Base-by-base conservation (phyloP, 495 filamentous ascomycete species). In the Evernia prunastri region DNA sequence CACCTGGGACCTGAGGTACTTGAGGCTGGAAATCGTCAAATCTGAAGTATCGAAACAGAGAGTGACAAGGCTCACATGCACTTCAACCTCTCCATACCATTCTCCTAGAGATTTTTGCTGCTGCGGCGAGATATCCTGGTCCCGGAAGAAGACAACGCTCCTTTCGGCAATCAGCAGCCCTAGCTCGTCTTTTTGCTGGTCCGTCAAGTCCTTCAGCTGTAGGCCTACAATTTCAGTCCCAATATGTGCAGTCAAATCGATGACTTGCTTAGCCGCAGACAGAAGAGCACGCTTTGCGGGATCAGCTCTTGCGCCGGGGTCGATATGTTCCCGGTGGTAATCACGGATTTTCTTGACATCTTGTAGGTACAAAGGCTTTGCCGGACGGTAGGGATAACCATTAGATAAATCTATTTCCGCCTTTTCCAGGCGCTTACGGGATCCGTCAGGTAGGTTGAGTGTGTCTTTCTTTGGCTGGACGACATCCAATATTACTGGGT, bases 131-230 rank as follows among this genome's bases (percentile, higher is more conserved):
- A 91, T 76, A 60, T 89, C 86, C 68, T 91, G 88, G 65, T 89
- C 79, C 8, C 88, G 79, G 76, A 90, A 87, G 73, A 91, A 90
- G 39, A 90, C 87, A 15, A 91, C 87, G 61, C 86, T 87, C 36
- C 88, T 76, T 71, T 89, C 86, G 4, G 88, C 86, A 64, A 90
- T 86, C 60, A 90, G 72, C 35, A 90, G 74, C 0, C 81, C 87
- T n/a, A 90, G 74, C 68, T 90, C 88, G 69, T 89, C 87, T 60
- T 79, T 85, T 63, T 89, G 86, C 72, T 85, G 80, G 54, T 83
- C 75, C 0, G 82, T 87, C 40, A 89, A 74, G 61, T 89, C 86
- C 61, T 87, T 89, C 33, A 89, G 72, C 58, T 90, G 86, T 12
- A 89, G 67, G 0, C 86, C 87, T 20, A 86, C 84, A 60, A 89